Percentiles rank a stretch among this genome's conserved stretches.
phyloP scores from a whole-genome alignment of 805 yeast species.

The Ogataea nonfermentans region DNA sequence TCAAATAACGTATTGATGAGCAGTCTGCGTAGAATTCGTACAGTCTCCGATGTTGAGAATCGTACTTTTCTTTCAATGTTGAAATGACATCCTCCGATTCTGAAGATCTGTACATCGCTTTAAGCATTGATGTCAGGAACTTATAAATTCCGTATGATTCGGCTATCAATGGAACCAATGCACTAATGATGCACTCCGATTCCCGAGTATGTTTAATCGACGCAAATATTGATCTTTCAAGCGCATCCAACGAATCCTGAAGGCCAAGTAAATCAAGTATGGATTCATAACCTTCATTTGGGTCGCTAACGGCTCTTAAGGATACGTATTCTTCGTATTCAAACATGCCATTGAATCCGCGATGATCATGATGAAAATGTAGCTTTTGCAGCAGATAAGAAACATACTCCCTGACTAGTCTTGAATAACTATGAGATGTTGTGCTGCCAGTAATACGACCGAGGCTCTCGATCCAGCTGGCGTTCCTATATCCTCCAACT shows the following conservation, averaged over 20 bases:
- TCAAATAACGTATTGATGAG: conserved; percentile 75
- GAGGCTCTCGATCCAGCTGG: conserved; percentile 74
- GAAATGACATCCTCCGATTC: conserved; percentile 73
- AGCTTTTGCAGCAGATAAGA: conserved; percentile 68
- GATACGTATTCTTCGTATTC: conserved; percentile 95
- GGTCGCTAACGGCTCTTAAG: conserved; percentile 82
- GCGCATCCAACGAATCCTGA: conserved; percentile 79
- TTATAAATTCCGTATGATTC: conserved; percentile 93
- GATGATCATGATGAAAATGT: conserved; percentile 77
- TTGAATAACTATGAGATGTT: conserved; percentile 54
- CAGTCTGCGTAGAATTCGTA: conserved; percentile 89
- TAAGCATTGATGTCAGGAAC: conserved; percentile 83
- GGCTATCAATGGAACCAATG: conserved; percentile 84
- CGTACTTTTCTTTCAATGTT: conserved; percentile 70
- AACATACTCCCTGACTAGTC: conserved; percentile 75
- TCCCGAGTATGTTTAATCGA: conserved; percentile 54
- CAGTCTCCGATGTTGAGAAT: conserved; percentile 64
- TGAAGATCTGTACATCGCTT: conserved; percentile 77
- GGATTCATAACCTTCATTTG: conserved; percentile 93
- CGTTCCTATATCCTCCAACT: conserved; percentile 74
- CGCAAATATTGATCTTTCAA: conserved; percentile 74
- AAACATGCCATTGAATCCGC: conserved; percentile 91
- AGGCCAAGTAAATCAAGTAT: conserved; percentile 79
- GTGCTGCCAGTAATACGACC: conserved; percentile 52
- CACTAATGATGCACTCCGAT: conserved; percentile 76